Evolutionary conservation across 305 asterid genomes (phyloP).

Genomic region (Petunia hybrid): DNA sequence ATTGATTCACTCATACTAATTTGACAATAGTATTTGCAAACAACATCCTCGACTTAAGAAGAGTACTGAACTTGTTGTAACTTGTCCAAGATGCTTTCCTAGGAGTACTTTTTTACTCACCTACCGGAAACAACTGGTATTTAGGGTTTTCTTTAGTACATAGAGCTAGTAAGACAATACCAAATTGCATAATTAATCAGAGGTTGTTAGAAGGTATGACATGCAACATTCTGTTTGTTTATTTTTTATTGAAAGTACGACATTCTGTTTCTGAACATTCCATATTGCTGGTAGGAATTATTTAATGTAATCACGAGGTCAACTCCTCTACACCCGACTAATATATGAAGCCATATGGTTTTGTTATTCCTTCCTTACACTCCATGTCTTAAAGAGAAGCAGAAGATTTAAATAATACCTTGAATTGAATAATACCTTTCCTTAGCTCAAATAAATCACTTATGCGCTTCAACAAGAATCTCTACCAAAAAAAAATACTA

Average conservation of each 20-base stretch:
- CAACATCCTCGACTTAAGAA: too few species aligned
- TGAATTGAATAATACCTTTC: background rate
- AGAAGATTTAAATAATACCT: background rate
- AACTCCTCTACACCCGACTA: slow-evolving; percentile 7
- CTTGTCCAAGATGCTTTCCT: too few species aligned
- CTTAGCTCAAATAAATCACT: slow-evolving; percentile 1
- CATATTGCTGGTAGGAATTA: too few species aligned
- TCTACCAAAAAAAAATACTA: background rate
- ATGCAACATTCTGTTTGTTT: slow-evolving; percentile 34
- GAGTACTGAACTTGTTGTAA: too few species aligned
- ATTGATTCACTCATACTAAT: background rate
- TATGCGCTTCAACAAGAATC: slow-evolving; percentile 22
- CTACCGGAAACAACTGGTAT: background rate
- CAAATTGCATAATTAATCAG: background rate
- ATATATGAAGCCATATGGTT: background rate
- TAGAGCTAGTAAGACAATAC: background rate
- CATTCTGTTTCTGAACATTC: background rate
- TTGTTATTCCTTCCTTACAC: slow-evolving; percentile 13
- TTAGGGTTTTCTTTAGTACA: background rate
- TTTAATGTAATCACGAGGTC: background rate
- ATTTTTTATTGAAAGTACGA: background rate
- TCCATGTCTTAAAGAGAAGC: slow-evolving; percentile 30
- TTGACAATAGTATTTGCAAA: background rate
- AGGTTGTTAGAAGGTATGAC: slow-evolving; percentile 27
- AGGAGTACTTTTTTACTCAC: background rate